Percentiles rank a stretch among this genome's conserved stretches.
Conservation (phyloP, 495 filamentous ascomycete genomes). For the Daldinia childiae region DNA sequence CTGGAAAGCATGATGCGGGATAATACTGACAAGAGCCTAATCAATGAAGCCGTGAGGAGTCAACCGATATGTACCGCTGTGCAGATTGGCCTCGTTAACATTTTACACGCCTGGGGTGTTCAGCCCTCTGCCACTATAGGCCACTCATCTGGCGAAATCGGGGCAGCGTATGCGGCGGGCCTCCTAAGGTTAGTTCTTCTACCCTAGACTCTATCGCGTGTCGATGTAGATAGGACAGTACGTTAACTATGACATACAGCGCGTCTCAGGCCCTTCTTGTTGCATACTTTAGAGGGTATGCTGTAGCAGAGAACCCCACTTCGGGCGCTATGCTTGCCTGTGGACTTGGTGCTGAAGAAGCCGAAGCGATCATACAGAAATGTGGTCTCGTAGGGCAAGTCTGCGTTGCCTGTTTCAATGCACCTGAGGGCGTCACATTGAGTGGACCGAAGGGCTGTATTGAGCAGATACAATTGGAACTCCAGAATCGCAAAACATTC, state of each 20-base stretch:
- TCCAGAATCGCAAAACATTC: conserved; percentile 5
- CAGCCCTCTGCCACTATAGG: conserved; percentile 60
- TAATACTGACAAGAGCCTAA: not conserved
- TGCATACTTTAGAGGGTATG: conserved; percentile 56
- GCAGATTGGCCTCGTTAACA: not conserved
- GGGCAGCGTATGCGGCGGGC: conserved; percentile 59
- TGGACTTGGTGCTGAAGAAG: conserved; percentile 44
- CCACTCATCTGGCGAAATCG: conserved; percentile 72
- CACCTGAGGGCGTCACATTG: conserved; percentile 52
- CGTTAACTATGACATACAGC: not conserved
- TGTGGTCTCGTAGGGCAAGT: not conserved
- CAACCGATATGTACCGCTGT: not conserved
- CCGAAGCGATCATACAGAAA: not conserved
- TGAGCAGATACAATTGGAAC: conserved; percentile 17
- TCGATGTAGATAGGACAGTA: not conserved
- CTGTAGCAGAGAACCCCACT: conserved; percentile 45
- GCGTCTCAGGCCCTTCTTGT: conserved; percentile 60
- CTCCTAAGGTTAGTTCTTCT: conserved; percentile 39
- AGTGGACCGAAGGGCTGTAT: conserved; percentile 56
- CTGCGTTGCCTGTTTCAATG: not conserved
- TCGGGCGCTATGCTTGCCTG: conserved; percentile 60
- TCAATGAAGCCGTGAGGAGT: not conserved
- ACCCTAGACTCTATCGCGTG: not conserved
- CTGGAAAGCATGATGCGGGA: not conserved
- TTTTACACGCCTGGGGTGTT: not conserved